Percentiles rank a stretch among this genome's conserved stretches.
Conservation (phyloP, 768 basidiomycete genomes). For the Rhodotorula diobovata region DNA sequence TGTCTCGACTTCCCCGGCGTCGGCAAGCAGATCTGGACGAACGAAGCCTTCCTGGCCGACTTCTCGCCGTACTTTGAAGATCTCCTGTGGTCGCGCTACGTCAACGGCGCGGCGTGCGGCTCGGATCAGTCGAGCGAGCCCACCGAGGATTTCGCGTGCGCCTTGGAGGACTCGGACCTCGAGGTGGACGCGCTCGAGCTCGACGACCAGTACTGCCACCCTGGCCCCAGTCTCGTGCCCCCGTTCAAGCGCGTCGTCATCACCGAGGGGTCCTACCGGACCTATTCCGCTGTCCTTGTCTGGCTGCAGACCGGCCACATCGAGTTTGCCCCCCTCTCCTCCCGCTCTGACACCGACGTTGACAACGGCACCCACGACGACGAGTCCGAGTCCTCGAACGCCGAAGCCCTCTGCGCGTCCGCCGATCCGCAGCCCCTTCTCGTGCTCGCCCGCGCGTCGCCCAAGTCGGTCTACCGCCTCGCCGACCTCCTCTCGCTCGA, state of each 20-base stretch:
- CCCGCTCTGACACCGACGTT: background rate
- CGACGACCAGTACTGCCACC: too few relatives aligned
- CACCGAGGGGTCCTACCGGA: background rate
- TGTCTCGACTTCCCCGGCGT: background rate
- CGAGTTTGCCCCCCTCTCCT: slow-evolving; percentile 8
- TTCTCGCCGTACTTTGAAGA: slow-evolving; percentile 3
- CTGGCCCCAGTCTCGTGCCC: too few relatives aligned
- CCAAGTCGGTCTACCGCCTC: slow-evolving; percentile 20
- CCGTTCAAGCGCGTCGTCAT: background rate
- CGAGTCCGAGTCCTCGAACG: too few relatives aligned
- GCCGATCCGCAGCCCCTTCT: background rate
- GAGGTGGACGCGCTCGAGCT: background rate
- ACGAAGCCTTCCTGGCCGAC: background rate
- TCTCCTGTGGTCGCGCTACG: background rate
- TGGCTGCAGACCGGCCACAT: slow-evolving; percentile 1
- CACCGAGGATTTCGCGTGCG: background rate
- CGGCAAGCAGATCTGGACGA: background rate
- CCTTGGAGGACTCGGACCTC: background rate
- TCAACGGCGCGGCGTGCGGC: too few relatives aligned
- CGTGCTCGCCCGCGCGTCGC: slow-evolving; percentile 11
- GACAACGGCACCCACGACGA: background rate
- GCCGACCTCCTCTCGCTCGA: slow-evolving; percentile 11
- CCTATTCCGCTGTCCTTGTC: slow-evolving; percentile 13
- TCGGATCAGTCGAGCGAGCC: too few relatives aligned
- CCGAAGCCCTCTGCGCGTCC: too few relatives aligned